Evolutionary conservation across 2,329 filamentous ascomycete species (phyloP), one percentile per base, ranked within the genome.

Genomic region (Akanthomyces dipterigenus): DNA sequence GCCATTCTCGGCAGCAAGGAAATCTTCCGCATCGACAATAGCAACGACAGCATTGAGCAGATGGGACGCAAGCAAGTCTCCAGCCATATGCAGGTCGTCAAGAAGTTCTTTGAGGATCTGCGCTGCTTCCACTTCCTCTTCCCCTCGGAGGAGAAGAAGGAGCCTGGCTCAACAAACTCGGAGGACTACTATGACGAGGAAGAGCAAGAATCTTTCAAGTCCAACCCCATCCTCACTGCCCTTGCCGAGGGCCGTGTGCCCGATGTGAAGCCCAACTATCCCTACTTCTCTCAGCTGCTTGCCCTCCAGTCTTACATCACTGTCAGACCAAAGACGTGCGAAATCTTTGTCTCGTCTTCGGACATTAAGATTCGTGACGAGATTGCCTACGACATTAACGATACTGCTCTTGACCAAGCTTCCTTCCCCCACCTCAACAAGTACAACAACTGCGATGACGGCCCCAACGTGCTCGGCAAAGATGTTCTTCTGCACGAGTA

Each of bases 21-120:
- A 65, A 76, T 76, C 63, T 76, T 76, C 63, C 70, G 74, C 55
- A 76, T 76, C 67, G 74, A 76, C 63, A 76, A 76, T 64, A 76
- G 74, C 69, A 76, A 75, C 61, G 74, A 76, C 59, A 76, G 74
- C 64, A 76, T 76, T 55, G 74, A 76, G 66, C 74, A 79, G 62
- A 79, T 81, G 70, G 76, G 79, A 64, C 77, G 84, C 61, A 89
- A 89, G 71, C 85, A 88, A 67, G 84, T 89, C 5, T 88, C 86
- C 2, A 88, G 85, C 69, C 86, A 89, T 68, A 88, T 89, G 68
- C 86, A 89, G 69, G 86, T 89, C 16, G 75, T 88, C 60, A 88
- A 88, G 75, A 83, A 83, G 56, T 87, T 88, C 70, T 83, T 89
- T 65, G 78, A 80, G 60, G 80, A 82, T 60, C 77, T 88, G 64